Conservation (phyloP, 2,329 filamentous ascomycete genomes). For the Simplicillium sp. region DNA sequence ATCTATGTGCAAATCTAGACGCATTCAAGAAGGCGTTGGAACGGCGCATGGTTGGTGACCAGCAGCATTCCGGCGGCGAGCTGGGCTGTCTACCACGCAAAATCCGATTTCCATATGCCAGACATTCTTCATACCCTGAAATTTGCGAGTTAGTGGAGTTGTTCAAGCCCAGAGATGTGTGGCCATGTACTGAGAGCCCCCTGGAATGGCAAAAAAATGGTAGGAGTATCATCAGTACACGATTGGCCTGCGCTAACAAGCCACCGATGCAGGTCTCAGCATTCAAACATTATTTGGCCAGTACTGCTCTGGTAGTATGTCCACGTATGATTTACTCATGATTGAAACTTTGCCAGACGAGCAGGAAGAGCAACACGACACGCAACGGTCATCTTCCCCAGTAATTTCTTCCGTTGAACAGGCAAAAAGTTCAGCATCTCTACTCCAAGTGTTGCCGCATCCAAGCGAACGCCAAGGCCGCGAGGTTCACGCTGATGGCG, state of each 20-base stretch:
- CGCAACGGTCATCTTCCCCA: background rate
- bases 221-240: slow-evolving; percentile 7
- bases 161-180: slow-evolving; percentile 67
- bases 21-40: no score
- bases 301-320: slow-evolving; percentile 50
- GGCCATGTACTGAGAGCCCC: slow-evolving; percentile 69
- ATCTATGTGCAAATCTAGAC: no score
- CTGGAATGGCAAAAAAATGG: slow-evolving; percentile 49
- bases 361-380: background rate
- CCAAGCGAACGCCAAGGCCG: no score
- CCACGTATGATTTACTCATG: slow-evolving; percentile 59
- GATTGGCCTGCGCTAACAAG: background rate
- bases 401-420: background rate
- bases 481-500: background rate
- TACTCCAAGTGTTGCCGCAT: no score
- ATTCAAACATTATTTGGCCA: slow-evolving; percentile 64
- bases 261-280: slow-evolving; percentile 33
- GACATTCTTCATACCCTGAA: slow-evolving; percentile 81
- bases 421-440: background rate
- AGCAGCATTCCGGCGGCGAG: no score
- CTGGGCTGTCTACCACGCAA: no score
- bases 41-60: no score
- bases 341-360: slow-evolving; percentile 12
- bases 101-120: slow-evolving; percentile 71
- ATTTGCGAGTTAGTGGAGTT: slow-evolving; percentile 59